Base-by-base conservation (phyloP, 1,284 basidiomycete species). In the Flammula alnicola region DNA sequence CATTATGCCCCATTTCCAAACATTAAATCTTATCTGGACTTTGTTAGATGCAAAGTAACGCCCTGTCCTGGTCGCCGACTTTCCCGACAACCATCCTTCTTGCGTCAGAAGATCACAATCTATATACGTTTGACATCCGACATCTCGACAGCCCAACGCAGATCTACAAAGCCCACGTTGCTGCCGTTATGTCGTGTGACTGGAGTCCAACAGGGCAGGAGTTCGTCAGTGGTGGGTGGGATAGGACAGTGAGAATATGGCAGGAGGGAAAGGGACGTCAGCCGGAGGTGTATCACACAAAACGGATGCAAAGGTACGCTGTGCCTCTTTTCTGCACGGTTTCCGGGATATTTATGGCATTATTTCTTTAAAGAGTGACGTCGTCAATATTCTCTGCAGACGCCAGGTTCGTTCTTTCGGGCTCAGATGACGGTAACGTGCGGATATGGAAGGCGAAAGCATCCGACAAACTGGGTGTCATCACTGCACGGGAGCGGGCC, bases 41-140 rank as follows among this genome's bases (percentile, higher is more conserved):
- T 32, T 37, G 33, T 10, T 55, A 89, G 83, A 92, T 95, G 85
- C 83, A 81, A 58, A 86, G 84, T 62, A 99, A 99, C 61, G 81
- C 91, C 29, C 78, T 99, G 4, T 81, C 93, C 16, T 99, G 95
- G 94, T 98, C 93, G 42, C 96, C 97, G 0, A 94, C 93, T 0
- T 89, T 96, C 66, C 96, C 97, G 1, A 98, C 95, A 0, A 81
- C 88, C 3, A 75, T 98, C 30, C 83, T 98, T 2, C 82, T 98
- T 11, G 97, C 93, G 10, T 97, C 94, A 1, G 97, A 99, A 74
- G 97, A 99, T 67, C 95, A 98, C 75, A 98, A 98, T 63, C 77
- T 99, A 32, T 99, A 99, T 72, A 98, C 97, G 0, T 99, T 97
- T 68, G 97, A 99, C 65, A 91, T 99, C 54, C 84, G 96, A 36